Conservation (phyloP, 257 asterid genomes). For the Przewalskia tangutica region DNA sequence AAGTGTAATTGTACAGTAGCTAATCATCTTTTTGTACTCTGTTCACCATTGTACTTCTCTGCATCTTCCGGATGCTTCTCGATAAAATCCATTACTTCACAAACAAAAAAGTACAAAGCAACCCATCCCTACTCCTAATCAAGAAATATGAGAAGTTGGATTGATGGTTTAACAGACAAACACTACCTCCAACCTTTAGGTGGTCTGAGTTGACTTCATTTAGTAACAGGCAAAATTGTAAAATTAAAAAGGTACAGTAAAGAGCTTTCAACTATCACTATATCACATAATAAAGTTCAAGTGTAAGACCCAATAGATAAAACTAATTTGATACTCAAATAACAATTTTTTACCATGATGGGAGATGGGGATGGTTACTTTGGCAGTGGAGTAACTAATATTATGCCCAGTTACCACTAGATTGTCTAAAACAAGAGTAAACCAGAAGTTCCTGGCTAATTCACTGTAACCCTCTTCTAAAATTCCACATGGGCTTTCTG, state of each 20-base stretch:
- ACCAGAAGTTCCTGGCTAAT: neutral
- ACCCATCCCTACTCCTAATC: neutral
- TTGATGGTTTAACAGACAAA: neutral
- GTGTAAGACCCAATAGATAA: neutral
- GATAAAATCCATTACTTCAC: neutral
- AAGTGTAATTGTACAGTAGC: neutral
- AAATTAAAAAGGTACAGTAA: neutral
- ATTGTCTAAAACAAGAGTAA: neutral
- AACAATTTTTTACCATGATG: neutral
- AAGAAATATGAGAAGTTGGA: neutral
- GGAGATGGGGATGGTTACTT: neutral
- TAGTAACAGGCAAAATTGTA: neutral
- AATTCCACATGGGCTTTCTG: neutral
- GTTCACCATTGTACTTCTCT: neutral
- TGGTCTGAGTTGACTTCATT: neutral
- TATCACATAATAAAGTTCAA: neutral
- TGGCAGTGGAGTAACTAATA: neutral
- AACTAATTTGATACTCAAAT: neutral
- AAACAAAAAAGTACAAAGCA: neutral
- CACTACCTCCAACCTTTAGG: neutral
- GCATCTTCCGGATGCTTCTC: neutral
- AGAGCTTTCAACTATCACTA: neutral
- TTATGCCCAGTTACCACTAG: neutral
- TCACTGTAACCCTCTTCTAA: neutral
- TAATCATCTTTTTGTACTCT: neutral